Evolutionary conservation across 805 yeast species (phyloP).

Genomic region (Sugiyamaella marilandica): DNA sequence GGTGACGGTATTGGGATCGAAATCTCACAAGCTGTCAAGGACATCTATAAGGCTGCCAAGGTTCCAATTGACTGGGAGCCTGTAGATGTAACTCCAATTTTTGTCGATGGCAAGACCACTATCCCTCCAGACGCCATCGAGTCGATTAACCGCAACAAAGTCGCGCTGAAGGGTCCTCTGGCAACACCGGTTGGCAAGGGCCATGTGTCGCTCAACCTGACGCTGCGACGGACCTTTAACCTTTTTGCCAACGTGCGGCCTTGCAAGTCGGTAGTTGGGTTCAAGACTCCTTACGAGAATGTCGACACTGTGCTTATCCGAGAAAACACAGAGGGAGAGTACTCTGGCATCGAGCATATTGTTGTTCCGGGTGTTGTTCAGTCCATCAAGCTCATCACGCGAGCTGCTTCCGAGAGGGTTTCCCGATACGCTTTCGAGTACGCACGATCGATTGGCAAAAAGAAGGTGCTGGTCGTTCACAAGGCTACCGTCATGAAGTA

Average conservation of each 20-base stretch:
- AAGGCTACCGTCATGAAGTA: slow-evolving; percentile 98
- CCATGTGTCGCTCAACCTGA: slow-evolving; percentile 94
- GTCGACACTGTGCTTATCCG: slow-evolving; percentile 95
- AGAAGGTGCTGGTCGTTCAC: slow-evolving; percentile 90
- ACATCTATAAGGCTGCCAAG: slow-evolving; percentile 87
- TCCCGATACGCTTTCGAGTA: slow-evolving; percentile 96
- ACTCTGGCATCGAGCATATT: slow-evolving; percentile 97
- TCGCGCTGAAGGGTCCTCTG: slow-evolving; percentile 96
- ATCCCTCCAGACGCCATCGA: slow-evolving; percentile 89
- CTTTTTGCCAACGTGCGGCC: slow-evolving; percentile 97
- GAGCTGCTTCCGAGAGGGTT: slow-evolving; percentile 93
- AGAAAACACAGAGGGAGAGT: slow-evolving; percentile 85
- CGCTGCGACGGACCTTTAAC: slow-evolving; percentile 94
- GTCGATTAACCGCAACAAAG: slow-evolving; percentile 85
- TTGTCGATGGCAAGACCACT: slow-evolving; percentile 88
- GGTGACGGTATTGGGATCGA: slow-evolving; percentile 99
- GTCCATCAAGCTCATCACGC: slow-evolving; percentile 94
- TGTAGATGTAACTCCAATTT: slow-evolving; percentile 90
- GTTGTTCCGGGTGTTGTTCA: slow-evolving; percentile 98
- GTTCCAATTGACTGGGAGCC: slow-evolving; percentile 98
- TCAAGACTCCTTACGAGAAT: slow-evolving; percentile 80
- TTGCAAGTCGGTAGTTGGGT: slow-evolving; percentile 89
- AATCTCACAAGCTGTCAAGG: slow-evolving; percentile 89
- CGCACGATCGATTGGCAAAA: slow-evolving; percentile 82
- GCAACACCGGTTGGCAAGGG: slow-evolving; percentile 99